Conservation (phyloP, 2,329 filamentous ascomycete genomes). For the Talaromyces sp. region DNA sequence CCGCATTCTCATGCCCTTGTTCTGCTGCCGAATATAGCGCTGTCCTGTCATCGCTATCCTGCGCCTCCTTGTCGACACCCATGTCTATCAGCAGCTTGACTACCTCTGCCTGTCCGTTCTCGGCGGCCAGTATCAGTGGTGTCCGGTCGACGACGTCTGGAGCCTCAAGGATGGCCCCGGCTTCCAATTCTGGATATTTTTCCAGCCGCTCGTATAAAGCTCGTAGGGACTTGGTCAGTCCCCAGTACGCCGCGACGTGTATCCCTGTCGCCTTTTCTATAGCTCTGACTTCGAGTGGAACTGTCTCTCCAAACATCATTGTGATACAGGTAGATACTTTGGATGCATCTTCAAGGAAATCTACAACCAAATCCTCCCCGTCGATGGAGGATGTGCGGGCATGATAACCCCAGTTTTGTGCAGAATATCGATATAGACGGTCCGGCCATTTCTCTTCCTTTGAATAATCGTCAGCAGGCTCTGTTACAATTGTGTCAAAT, state of each 20-base stretch:
- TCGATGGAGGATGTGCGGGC: not conserved
- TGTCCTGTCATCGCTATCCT: not conserved
- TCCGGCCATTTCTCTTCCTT: not conserved
- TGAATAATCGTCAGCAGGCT: not conserved
- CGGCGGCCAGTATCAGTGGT: constrained; percentile 3
- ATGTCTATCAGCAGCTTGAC: constrained; percentile 3
- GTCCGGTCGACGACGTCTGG: constrained; percentile 4
- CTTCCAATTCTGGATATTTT: not conserved
- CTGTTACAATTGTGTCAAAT: constrained; percentile 16
- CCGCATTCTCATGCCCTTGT: not conserved
- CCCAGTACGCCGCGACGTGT: constrained; percentile 10
- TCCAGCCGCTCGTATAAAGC: not conserved
- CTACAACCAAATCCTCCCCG: not conserved
- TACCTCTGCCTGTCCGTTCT: not conserved
- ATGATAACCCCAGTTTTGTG: constrained; percentile 17
- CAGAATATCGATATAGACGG: constrained; percentile 17
- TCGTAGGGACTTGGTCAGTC: constrained; percentile 1
- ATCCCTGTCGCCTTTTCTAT: not conserved
- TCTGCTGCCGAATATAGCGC: not conserved
- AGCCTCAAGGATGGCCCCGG: not conserved
- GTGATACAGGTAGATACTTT: not conserved
- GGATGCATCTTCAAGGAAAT: not conserved
- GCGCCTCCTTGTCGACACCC: not conserved
- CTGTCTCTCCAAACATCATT: not conserved
- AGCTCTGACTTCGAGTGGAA: not conserved